Conservation (phyloP, 2,329 filamentous ascomycete species). For the Lizonia empirigonia region DNA sequence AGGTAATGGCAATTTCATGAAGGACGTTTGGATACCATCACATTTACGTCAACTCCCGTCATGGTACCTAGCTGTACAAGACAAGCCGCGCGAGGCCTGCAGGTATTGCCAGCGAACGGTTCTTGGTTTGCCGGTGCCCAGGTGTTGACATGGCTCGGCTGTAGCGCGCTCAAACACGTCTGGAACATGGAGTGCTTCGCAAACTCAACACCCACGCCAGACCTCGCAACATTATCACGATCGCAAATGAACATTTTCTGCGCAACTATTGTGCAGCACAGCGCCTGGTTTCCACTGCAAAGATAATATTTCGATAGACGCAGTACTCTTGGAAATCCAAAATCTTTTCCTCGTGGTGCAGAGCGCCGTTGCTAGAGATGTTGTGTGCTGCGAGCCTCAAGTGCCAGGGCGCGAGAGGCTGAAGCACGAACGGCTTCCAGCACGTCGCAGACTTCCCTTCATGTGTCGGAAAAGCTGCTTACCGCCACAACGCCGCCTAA, state of each 20-base stretch:
- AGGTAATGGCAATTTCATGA: background rate
- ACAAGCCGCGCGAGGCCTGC: constrained; percentile 8
- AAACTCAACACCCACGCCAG: constrained; percentile 26
- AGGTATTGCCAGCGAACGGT: constrained; percentile 19
- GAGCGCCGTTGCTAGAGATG: too few relatives aligned
- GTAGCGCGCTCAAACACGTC: constrained; percentile 43
- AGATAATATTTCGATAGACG: too few relatives aligned
- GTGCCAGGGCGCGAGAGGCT: constrained; percentile 34
- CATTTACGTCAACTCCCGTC: background rate
- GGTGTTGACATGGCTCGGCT: constrained; percentile 18
- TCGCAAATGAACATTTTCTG: background rate
- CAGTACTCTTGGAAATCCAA: too few relatives aligned
- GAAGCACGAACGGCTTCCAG: constrained; percentile 47
- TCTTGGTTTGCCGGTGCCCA: constrained; percentile 22
- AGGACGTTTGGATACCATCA: background rate
- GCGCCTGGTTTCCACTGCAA: too few relatives aligned
- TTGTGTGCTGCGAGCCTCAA: constrained; percentile 23
- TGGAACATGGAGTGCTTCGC: constrained; percentile 45
- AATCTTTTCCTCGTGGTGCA: too few relatives aligned
- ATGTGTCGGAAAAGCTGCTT: constrained; percentile 42
- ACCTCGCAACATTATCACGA: constrained; percentile 22
- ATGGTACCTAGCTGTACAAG: background rate
- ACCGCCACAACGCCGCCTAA: constrained; percentile 34
- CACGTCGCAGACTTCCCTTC: constrained; percentile 41
- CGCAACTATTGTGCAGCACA: background rate